Evolutionary conservation across 1,139 yeast genomes (phyloP), one percentile per base, ranked within the genome.

Genomic region (Sugiyamaella paludigena): DNA sequence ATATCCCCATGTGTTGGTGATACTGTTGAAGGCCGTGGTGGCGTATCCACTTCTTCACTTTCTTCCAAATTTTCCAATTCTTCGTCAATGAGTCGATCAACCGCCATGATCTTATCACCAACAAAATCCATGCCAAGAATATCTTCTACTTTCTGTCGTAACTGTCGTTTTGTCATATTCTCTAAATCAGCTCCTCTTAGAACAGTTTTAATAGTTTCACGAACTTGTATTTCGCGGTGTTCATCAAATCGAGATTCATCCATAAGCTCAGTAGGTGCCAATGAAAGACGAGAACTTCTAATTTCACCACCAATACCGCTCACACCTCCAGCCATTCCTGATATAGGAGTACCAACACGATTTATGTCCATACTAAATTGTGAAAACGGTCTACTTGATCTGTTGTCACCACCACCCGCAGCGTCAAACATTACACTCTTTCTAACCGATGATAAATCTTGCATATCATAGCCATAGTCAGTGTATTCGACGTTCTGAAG

Each of bases 111-210:
- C 42, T 61, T 56, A 26, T 60, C 63, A 7, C 68, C 65, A 10
- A 58, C 54, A 51, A 69, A 68, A 47, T 58, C 61, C 13, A 66
- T 62, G 16, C 68, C 72, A 49, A 68, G 58, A 26, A 66, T 51
- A 43, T 69, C 72, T 37, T 67, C 70, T 9, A 69, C 69, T 55
- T 64, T 64, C 28, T 61, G 64, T 2, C 72, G 58, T 19, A 69
- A 56, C 51, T 69, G 71, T n/a, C 66, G 53, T 43, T 68, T 61
- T 32, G 73, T 69, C 65, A 65, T 67, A 24, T 61, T 58, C 32
- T 69, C 71, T 49, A 69, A 50, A 51, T 69, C 71, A 2, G 69
- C 65, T 9, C 60, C 62, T 26, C 51, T 53, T 40, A 69, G 56
- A 8, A 69, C 70, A 37, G 60, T 61, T 35, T 59, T 58, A 34